Conservation (phyloP, 1,284 basidiomycete genomes). For the Rhodotorula sp. region DNA sequence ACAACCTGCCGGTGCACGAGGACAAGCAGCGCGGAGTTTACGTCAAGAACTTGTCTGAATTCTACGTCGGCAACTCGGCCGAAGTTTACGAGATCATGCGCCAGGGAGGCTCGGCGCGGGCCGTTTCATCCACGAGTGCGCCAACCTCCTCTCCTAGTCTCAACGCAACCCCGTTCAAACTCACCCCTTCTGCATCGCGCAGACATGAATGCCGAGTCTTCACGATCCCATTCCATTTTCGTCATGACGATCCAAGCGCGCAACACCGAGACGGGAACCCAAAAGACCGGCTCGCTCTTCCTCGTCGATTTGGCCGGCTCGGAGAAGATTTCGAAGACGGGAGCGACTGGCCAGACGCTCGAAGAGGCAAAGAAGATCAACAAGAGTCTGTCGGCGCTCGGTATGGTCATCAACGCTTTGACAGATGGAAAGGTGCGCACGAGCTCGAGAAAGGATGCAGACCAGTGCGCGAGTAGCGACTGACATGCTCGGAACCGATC, state of each 20-base stretch:
- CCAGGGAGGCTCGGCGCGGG: constrained; percentile 84
- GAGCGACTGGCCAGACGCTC: constrained; percentile 95
- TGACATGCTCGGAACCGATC: too few relatives aligned
- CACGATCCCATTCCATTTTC: constrained; percentile 98
- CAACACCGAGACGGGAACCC: constrained; percentile 89
- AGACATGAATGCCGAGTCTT: constrained; percentile 99
- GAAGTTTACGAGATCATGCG: constrained; percentile 99
- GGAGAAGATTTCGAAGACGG: constrained; percentile 99
- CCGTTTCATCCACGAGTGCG: constrained; percentile 92
- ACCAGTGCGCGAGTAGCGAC: not conserved
- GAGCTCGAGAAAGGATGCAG: constrained; percentile 3
- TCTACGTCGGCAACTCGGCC: constrained; percentile 92
- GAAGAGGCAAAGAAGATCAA: constrained; percentile 99
- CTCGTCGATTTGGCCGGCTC: constrained; percentile 98
- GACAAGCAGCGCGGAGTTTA: constrained; percentile 98
- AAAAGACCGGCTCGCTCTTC: constrained; percentile 95
- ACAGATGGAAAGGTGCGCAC: constrained; percentile 83
- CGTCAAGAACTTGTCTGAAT: constrained; percentile 95
- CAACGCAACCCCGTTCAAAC: not conserved
- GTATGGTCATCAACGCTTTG: constrained; percentile 99
- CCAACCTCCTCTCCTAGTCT: constrained; percentile 23
- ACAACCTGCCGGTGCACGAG: constrained; percentile 97
- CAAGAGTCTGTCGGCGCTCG: constrained; percentile 93
- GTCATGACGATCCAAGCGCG: constrained; percentile 95
- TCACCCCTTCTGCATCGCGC: constrained; percentile 1